Evolutionary conservation across 192 early-diverging fungal genomes (phyloP), one percentile per base, ranked within the genome.

Genomic region (Lobulomyces angularis): DNA sequence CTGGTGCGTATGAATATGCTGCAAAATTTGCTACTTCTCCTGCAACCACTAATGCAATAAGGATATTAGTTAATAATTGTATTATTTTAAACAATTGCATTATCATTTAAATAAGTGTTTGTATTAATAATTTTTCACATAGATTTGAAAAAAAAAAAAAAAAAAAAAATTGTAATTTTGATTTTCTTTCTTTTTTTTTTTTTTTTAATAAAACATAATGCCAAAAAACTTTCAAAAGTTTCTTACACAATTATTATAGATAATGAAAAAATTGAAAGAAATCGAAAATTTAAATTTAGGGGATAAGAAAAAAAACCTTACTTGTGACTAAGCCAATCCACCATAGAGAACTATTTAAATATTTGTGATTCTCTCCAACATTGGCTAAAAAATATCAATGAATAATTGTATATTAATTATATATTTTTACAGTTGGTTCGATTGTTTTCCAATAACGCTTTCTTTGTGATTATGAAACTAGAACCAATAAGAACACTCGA

Each of bases 21-120:
- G 84, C 69, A 69, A 97, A 93, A 64, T 97, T 97, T 43, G 84
- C 84, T 44, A 86, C 64, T 66, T 95, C 91, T 42, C 91, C 91
- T 23, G 88, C 51, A 4, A 81, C 80, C 91, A 95, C 84, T 87
- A 65, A 42, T 20, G 32, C 1, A 24, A 20, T 34, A 39, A 29
- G 26, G 26, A 9, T 21, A 20, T 43, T 1, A 38, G 18, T 33
- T 31, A 41, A 19, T 25, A 7, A 44, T 26, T 43, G 12, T 47
- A 25, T 37, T 7, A 20, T 26, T 12, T 25, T 27, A 5, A 27
- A 8, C 14, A 35, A n/a, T 37, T 5, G 34, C 37, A 35, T 27
- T 32, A 17, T 37, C 25, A 23, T 19, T 45, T 17, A 32, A 16
- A 8, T 16, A 35, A 8, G 28, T 41, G 21, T 30, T 27, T 25